A percentile compares a stretch with the other conserved stretches of the same genome.
These are phyloP conservation scores for Neurospora terricola DNA, from an alignment of 495 filamentous ascomycete genomes.

Conservation along the genomic window DNA sequence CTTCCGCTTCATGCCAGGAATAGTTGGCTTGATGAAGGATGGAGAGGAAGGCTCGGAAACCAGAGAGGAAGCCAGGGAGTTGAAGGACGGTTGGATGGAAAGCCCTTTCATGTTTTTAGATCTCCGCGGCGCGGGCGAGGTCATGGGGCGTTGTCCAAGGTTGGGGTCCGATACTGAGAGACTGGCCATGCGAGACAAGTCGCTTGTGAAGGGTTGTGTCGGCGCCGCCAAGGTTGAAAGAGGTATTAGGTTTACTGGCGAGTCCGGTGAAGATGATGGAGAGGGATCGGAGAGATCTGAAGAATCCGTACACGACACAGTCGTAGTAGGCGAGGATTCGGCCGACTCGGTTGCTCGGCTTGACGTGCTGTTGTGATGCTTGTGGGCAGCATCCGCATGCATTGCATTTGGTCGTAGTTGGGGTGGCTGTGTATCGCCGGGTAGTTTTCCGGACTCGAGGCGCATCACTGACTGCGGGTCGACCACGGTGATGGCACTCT, in stretches of 20 bases:
- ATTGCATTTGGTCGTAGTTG: conserved; percentile 26
- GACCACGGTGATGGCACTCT: conserved; percentile 33
- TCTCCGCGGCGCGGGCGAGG: conserved; percentile 64
- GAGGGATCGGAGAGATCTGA: conserved; percentile 82
- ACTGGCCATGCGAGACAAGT: conserved; percentile 33
- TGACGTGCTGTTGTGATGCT: conserved; percentile 59
- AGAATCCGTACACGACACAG: conserved; percentile 86
- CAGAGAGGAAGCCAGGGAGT: conserved; percentile 29
- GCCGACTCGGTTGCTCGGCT: conserved; percentile 76
- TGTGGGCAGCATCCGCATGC: conserved; percentile 34
- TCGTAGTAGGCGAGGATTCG: conserved; percentile 92
- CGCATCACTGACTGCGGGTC: conserved; percentile 33
- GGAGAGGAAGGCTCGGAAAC: conserved; percentile 75
- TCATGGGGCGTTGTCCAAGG: conserved; percentile 41
- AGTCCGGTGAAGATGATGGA: conserved; percentile 84
- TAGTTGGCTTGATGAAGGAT: conserved; percentile 64
- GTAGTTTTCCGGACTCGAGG: conserved; percentile 24
- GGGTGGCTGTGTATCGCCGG: conserved; percentile 16
- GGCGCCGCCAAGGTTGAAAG: conserved; percentile 46
- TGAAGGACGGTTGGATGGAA: conserved; percentile 69
- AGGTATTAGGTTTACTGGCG: conserved; percentile 55
- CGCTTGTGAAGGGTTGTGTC: conserved; percentile 27
- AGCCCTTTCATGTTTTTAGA: conserved; percentile 88
- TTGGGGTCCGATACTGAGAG: conserved; percentile 30
- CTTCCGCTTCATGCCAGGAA: conserved; percentile 57